Conservation (phyloP, 2,329 filamentous ascomycete species). For the Trichoderma endophyticum region DNA sequence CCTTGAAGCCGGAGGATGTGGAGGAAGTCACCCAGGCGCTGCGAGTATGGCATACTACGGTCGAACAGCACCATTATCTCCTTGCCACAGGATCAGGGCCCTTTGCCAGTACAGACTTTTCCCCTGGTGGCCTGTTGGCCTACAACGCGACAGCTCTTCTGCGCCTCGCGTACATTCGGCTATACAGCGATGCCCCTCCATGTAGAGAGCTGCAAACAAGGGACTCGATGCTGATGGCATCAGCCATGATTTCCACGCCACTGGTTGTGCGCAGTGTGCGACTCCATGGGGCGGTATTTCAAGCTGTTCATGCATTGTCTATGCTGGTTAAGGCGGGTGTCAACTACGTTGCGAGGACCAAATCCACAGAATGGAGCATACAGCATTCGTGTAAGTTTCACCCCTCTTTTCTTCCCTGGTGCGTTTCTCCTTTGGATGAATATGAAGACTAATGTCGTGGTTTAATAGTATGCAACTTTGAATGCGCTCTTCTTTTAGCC, state of each 20-base stretch:
- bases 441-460: slow-evolving; percentile 20
- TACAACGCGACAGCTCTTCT: slow-evolving; percentile 63
- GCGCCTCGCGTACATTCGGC: slow-evolving; percentile 60
- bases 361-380: slow-evolving; percentile 61
- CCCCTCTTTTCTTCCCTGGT: background rate
- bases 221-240: slow-evolving; percentile 60
- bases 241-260: slow-evolving; percentile 57
- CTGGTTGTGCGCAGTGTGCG: slow-evolving; percentile 56
- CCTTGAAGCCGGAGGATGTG: slow-evolving; percentile 52
- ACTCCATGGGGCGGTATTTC: slow-evolving; percentile 62
- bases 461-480: slow-evolving; percentile 54
- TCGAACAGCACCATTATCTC: slow-evolving; percentile 54
- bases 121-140: slow-evolving; percentile 58
- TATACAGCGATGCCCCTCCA: slow-evolving; percentile 63
- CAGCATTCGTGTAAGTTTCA: slow-evolving; percentile 54
- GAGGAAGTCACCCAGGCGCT: slow-evolving; percentile 55
- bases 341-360: slow-evolving; percentile 59
- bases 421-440: background rate
- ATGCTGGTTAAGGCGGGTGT: slow-evolving; percentile 63
- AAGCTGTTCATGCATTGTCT: slow-evolving; percentile 65
- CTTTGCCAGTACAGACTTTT: slow-evolving; percentile 47
- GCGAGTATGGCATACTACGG: slow-evolving; percentile 56
- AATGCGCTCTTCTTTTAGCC: slow-evolving; percentile 58
- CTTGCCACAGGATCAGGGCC: slow-evolving; percentile 48
- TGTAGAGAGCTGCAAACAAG: slow-evolving; percentile 62